These are phyloP conservation scores for Dactylellina leptospora DNA, from an alignment of 2,329 filamentous ascomycete species.

Conservation along the genomic window DNA sequence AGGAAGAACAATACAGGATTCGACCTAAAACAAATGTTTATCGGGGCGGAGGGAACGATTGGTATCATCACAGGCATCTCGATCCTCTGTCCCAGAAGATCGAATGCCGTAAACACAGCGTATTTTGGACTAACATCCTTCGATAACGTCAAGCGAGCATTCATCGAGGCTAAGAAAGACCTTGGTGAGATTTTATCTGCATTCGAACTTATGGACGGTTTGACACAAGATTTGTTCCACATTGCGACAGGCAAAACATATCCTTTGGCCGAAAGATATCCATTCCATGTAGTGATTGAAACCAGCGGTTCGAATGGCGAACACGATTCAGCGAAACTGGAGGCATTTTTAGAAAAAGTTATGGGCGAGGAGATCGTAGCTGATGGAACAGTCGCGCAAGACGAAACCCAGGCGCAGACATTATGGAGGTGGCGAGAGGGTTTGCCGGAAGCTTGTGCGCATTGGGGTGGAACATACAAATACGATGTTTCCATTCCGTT, in stretches of 20 bases:
- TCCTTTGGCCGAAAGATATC: constrained; percentile 77
- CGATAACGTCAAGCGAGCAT: constrained; percentile 85
- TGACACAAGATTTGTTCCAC: constrained; percentile 79
- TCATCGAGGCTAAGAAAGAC: constrained; percentile 86
- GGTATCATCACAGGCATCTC: constrained; percentile 92
- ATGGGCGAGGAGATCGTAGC: constrained; percentile 86
- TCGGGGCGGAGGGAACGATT: constrained; percentile 92
- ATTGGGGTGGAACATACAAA: constrained; percentile 96
- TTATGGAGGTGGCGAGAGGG: constrained; percentile 95
- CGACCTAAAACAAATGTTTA: constrained; percentile 95
- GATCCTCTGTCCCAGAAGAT: constrained; percentile 86
- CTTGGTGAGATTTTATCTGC: constrained; percentile 95
- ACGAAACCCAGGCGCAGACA: constrained; percentile 84
- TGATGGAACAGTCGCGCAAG: constrained; percentile 90
- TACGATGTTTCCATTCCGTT: constrained; percentile 97
- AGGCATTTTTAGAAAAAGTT: constrained; percentile 87
- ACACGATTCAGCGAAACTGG: constrained; percentile 84
- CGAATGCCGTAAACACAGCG: constrained; percentile 89
- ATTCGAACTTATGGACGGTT: constrained; percentile 94
- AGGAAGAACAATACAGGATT: constrained; percentile 99
- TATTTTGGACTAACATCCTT: constrained; percentile 88
- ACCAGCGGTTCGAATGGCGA: constrained; percentile 94
- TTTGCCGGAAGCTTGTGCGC: constrained; percentile 85
- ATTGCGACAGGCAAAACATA: constrained; percentile 77
- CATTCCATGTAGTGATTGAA: constrained; percentile 96